A percentile compares a stretch with the other conserved stretches of the same genome.
Conservation (phyloP, 352 stramenopile genomes). For the Halophytophthora batemanensis region DNA sequence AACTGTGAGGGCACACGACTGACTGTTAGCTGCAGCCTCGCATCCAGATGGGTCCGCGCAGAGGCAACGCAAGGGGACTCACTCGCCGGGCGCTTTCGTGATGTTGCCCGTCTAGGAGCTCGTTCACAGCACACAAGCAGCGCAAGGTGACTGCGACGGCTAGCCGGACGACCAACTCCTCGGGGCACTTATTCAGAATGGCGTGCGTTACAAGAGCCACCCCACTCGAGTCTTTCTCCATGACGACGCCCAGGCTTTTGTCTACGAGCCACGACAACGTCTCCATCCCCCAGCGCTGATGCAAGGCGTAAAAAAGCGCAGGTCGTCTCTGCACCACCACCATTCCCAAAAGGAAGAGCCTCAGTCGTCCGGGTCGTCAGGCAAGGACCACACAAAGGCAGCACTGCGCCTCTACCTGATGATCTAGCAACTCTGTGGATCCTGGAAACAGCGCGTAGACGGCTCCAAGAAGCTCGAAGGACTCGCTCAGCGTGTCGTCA, state of each 20-base stretch:
- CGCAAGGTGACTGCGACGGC: slow-evolving; percentile 39
- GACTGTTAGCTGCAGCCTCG: background rate
- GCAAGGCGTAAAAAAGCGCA: slow-evolving; percentile 38
- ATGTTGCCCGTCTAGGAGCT: slow-evolving; percentile 34
- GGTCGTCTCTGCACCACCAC: slow-evolving; percentile 4
- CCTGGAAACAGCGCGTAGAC: slow-evolving; percentile 24
- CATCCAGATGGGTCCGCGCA: no score
- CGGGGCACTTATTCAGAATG: slow-evolving; percentile 31
- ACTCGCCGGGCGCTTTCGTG: slow-evolving; percentile 57
- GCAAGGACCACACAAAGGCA: no score
- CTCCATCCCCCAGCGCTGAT: slow-evolving; percentile 36
- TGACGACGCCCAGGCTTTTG: slow-evolving; percentile 26
- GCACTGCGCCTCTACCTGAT: slow-evolving; percentile 11
- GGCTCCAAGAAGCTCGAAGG: slow-evolving; percentile 35
- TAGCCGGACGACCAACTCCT: slow-evolving; percentile 55
- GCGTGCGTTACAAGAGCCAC: slow-evolving; percentile 41
- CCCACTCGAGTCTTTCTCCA: slow-evolving; percentile 51
- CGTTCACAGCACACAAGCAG: slow-evolving; percentile 19
- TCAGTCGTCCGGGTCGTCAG: background rate
- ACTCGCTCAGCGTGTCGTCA: slow-evolving; percentile 1
- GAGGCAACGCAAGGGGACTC: slow-evolving; percentile 1
- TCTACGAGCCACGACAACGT: slow-evolving; percentile 57
- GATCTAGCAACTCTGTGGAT: slow-evolving; percentile 22
- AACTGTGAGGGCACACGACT: slow-evolving; percentile 26
- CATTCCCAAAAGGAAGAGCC: background rate